Base-by-base conservation (phyloP, 192 early-diverging fungal species). In the Mortierella antarctica region DNA sequence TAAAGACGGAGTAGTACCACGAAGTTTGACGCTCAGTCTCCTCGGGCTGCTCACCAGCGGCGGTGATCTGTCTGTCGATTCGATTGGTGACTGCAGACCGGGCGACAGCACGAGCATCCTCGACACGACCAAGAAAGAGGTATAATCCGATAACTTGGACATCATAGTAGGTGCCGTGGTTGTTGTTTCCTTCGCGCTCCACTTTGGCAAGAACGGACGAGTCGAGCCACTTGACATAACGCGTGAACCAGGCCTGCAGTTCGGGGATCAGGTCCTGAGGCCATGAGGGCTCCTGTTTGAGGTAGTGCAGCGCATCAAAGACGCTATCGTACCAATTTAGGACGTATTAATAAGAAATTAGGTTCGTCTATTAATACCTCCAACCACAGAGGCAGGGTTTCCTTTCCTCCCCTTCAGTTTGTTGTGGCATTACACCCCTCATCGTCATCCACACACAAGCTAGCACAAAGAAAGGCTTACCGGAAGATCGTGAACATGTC, bases 91-190 rank as follows among this genome's bases (percentile, higher is more conserved):
- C 67, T 31, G 57, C 70, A 18, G 54, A 57, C 57, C 59, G 23
- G 46, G 82, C 63, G 7, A 76, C 67, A 9, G 13, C 17, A 10
- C 72, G 66, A 2, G 83, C 88, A 4, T 76, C 78, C 9, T 62
- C 84, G 39, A 48, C 40, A 21, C 79, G 73, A 46, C 71, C 73
- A 17, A 89, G 68, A 68, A 84, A 89, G 41, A 86, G 58, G 39
- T 82, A 76, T 50, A 91, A 67, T 6, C 81, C 65, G 45, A 83
- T 57, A 31, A 74, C 40, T 51, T 91, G 90, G 7, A 88, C 82
- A 60, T 89, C 87, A 73, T 83, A 87, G 82, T 85, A 88, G 13
- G 88, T 86, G 67, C 88, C 89, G 45, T 88, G 89, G 59, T 89
- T 88, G 74, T 89, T 85, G 64, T 80, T 60, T 12, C 78, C 74